A percentile compares a stretch with the other conserved stretches of the same genome.
Evolutionary conservation across 257 asterid species (phyloP).

Genomic region (Sherardia arvensis): DNA sequence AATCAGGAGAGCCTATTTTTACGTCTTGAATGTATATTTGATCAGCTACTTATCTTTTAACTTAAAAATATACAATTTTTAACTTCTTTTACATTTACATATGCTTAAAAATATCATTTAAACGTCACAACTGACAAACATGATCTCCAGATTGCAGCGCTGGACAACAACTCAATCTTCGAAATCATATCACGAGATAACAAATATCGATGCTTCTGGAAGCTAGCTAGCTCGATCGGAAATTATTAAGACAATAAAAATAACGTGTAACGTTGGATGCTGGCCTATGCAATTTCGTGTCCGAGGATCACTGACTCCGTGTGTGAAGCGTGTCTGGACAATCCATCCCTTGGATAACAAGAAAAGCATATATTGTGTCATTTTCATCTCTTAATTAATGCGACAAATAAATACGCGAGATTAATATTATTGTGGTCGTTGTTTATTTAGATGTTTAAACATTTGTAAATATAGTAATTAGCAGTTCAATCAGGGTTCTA

Average conservation of each 20-base stretch:
- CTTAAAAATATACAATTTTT: too few relatives aligned
- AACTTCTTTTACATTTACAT: too few relatives aligned
- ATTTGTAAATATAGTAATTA: not conserved
- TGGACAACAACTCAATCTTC: not conserved
- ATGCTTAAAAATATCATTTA: too few relatives aligned
- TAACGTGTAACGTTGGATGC: not conserved
- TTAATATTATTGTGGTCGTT: too few relatives aligned
- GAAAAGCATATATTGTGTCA: not conserved
- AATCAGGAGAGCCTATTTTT: too few relatives aligned
- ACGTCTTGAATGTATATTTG: too few relatives aligned
- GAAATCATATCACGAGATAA: not conserved
- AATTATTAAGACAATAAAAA: not conserved
- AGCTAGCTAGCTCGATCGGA: not conserved
- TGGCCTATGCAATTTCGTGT: not conserved
- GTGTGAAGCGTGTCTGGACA: constrained; percentile 7
- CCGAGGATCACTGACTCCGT: not conserved
- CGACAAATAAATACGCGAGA: too few relatives aligned
- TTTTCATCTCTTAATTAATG: too few relatives aligned
- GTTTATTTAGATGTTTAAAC: not conserved
- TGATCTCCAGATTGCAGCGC: too few relatives aligned
- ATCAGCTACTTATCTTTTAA: too few relatives aligned
- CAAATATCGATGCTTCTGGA: not conserved
- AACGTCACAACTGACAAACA: too few relatives aligned
- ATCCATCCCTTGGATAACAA: not conserved
- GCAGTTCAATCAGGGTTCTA: not conserved